Base-by-base conservation (phyloP, 2,329 filamentous ascomycete genomes). In the Pseudogymnoascus sp. region DNA sequence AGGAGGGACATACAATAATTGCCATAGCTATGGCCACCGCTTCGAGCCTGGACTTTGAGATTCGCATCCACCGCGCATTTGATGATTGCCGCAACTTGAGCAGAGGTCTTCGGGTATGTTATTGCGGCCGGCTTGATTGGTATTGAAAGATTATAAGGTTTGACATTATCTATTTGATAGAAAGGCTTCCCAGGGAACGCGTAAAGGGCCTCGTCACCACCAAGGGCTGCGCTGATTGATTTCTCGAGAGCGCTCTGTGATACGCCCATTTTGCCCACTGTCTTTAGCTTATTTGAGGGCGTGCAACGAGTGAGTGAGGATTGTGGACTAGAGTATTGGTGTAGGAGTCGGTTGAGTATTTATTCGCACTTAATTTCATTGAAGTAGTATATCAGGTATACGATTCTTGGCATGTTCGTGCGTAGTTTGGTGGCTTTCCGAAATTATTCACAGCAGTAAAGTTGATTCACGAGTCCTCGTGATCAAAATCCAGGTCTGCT, bases 21-120 rank as follows among this genome's bases (percentile, higher is more conserved):
- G 0, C 74, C 82, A 70, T 82, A 84, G 42, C 78, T 80, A 68
- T 84, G 82, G 0, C 82, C 82, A 11, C 82, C 82, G 38, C 77
- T 76, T 64, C 78, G 79, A 2, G 81, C 74, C 46, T 81, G 81
- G 2, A 84, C 79, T 59, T 81, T 79, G 25, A 81, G 71, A 10
- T 72, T 72, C 46, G 71, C 65, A 23, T 75, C 67, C 1, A 70
- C 69, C 1, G 79, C 81, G 63, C 81, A 84, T 44, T 72, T 70
- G 12, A 84, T 75, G 3, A 81, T 77, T 3, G 72, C 73, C 5
- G 78, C 72, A 14, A 84, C 74, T 36, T 71, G 67, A 4, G 74
- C 66, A 0, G 73, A 4, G 71, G 75, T 66, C 69, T 66, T 64
- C 10, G 70, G 70, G 60, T 66, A 67, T 5, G 67, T 68, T 23